A percentile compares a stretch with the other conserved stretches of the same genome.
Evolutionary conservation across 441 rosid genomes (phyloP).

Genomic region (Gossypium trilobum): DNA sequence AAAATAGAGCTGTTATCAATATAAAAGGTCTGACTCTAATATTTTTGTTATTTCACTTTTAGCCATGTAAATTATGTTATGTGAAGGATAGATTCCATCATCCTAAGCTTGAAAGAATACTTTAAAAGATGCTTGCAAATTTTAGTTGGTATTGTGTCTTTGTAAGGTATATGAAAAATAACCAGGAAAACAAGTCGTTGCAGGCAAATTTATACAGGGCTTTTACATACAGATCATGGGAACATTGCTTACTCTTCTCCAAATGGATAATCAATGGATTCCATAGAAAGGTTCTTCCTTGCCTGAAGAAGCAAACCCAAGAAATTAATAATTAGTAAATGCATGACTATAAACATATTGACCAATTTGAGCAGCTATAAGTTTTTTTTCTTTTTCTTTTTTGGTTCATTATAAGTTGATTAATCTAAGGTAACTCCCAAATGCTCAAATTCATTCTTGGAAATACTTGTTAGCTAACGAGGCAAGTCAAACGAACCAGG

Average conservation of each 20-base stretch:
- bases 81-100: not conserved
- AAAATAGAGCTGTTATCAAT: slow-evolving; percentile 1
- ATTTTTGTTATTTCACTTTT: not conserved
- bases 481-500: slow-evolving; percentile 13
- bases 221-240: slow-evolving; percentile 16
- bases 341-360: not conserved
- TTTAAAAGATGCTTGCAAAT: not conserved
- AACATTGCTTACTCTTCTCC: slow-evolving; percentile 71
- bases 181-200: slow-evolving; percentile 12
- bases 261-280: slow-evolving; percentile 51
- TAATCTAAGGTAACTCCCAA: slow-evolving; percentile 1
- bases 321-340: slow-evolving; percentile 1
- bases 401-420: not conserved
- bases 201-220: slow-evolving; percentile 6
- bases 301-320: slow-evolving; percentile 41
- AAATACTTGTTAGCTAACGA: not conserved
- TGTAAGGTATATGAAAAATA: slow-evolving; percentile 7
- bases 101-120: not conserved
- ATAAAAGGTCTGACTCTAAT: not conserved
- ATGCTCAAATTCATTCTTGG: slow-evolving; percentile 2
- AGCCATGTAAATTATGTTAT: not conserved
- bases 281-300: slow-evolving; percentile 78
- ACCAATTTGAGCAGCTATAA: not conserved
- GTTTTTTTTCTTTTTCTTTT: too few relatives aligned
- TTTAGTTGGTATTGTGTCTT: slow-evolving; percentile 3